Evolutionary conservation across 495 filamentous ascomycete species (phyloP).

Genomic region (Penicillium robsamsonii): DNA sequence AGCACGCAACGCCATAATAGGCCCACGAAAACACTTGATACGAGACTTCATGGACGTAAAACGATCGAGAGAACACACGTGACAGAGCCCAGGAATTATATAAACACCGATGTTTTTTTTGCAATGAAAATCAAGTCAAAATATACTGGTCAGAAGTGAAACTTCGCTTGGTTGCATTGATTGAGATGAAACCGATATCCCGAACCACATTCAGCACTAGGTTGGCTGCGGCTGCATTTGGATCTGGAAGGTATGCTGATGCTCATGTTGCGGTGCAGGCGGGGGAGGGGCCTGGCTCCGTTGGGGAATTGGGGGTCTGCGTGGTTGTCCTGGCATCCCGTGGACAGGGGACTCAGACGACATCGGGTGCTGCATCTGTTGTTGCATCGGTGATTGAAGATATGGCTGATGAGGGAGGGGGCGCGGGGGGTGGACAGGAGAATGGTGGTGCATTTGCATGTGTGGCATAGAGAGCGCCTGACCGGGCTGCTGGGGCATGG

Average conservation of each 20-base stretch:
- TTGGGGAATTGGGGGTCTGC: slow-evolving; percentile 14
- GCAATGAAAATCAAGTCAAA: neutral
- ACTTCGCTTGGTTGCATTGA: neutral
- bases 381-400: slow-evolving; percentile 27
- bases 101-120: neutral
- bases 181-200: neutral
- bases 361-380: slow-evolving; percentile 20
- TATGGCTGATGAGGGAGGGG: slow-evolving; percentile 20
- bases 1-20: slow-evolving; percentile 5
- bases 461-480: slow-evolving; percentile 25
- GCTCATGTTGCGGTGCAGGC: slow-evolving; percentile 30
- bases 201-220: neutral
- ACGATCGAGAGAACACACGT: slow-evolving; percentile 1
- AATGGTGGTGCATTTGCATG: slow-evolving; percentile 31
- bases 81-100: neutral
- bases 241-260: slow-evolving; percentile 32
- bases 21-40: neutral
- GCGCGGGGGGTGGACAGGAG: slow-evolving; percentile 17
- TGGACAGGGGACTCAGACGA: slow-evolving; percentile 14
- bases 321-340: slow-evolving; percentile 9
- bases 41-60: slow-evolving; percentile 5
- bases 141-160: neutral
- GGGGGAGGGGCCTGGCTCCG: slow-evolving; percentile 19
- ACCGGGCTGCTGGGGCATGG: slow-evolving; percentile 18
- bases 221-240: slow-evolving; percentile 27